A percentile compares a stretch with the other conserved stretches of the same genome.
These are phyloP conservation scores for Solanum chmielewskii DNA, from an alignment of 257 asterid genomes.

Conservation along the genomic window DNA sequence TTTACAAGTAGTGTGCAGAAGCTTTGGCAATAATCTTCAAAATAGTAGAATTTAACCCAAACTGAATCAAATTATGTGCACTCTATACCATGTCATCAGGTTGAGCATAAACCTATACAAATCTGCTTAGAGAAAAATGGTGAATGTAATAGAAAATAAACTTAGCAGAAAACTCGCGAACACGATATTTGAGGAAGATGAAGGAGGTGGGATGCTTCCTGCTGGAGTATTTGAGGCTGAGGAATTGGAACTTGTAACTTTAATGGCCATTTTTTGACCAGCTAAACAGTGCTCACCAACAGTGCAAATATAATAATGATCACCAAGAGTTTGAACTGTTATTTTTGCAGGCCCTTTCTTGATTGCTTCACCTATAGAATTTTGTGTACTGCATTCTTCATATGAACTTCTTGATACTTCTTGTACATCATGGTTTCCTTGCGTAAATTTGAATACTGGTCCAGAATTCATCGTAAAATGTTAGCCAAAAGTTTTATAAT, in stretches of 20 bases:
- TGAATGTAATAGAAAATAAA: not conserved
- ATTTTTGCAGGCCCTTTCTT: slow-evolving; percentile 1
- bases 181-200: not conserved
- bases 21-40: not conserved
- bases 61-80: not conserved
- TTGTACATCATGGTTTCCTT: not conserved
- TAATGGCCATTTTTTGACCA: slow-evolving; percentile 12
- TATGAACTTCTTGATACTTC: not conserved
- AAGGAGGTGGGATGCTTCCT: not conserved
- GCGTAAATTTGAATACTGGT: not conserved
- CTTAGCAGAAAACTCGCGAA: not conserved
- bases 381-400: not conserved
- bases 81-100: not conserved
- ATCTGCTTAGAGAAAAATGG: not conserved
- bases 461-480: not conserved
- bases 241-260: not conserved
- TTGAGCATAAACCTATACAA: not conserved
- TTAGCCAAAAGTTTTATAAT: no score
- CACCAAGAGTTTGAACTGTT: slow-evolving; percentile 2
- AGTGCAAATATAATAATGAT: slow-evolving; percentile 11
- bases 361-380: not conserved
- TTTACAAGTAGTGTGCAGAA: not conserved
- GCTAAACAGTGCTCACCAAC: not conserved
- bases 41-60: not conserved
- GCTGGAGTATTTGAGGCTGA: not conserved